Evolutionary conservation across 257 asterid genomes (phyloP).

Genomic region (Fraxinus excelsior): DNA sequence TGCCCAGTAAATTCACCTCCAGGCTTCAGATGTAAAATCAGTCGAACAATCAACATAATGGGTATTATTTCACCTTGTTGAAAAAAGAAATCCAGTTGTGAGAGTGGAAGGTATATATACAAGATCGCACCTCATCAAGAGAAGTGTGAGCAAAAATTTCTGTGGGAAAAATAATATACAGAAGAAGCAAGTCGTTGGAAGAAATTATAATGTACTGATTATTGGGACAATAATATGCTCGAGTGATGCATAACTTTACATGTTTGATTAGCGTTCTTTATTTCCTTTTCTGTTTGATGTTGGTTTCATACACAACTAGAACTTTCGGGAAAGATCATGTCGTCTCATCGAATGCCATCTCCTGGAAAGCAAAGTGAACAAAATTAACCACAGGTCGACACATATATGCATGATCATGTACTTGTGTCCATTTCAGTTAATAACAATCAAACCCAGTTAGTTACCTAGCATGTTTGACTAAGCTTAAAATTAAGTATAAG

Average conservation of each 20-base stretch:
- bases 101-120: not conserved
- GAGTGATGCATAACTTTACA: slow-evolving; percentile 32
- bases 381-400: slow-evolving; percentile 3
- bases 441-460: not conserved
- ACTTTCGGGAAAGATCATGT: slow-evolving; percentile 36
- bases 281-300: slow-evolving; percentile 25
- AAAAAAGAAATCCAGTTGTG: not conserved
- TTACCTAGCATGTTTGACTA: not conserved
- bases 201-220: slow-evolving; percentile 23
- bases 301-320: slow-evolving; percentile 34
- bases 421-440: not conserved
- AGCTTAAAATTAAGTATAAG: not conserved
- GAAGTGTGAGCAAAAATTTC: not conserved
- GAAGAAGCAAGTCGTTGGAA: slow-evolving; percentile 10
- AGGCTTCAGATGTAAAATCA: no score
- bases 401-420: not conserved
- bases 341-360: slow-evolving; percentile 85
- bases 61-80: not conserved
- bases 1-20: no score
- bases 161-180: slow-evolving; percentile 4
- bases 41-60: not conserved
- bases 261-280: slow-evolving; percentile 20
- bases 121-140: not conserved
- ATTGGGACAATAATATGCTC: slow-evolving; percentile 20
- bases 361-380: slow-evolving; percentile 47